Base-by-base conservation (phyloP, 106 monocot species). In the Dactylorhiza incarnata region DNA sequence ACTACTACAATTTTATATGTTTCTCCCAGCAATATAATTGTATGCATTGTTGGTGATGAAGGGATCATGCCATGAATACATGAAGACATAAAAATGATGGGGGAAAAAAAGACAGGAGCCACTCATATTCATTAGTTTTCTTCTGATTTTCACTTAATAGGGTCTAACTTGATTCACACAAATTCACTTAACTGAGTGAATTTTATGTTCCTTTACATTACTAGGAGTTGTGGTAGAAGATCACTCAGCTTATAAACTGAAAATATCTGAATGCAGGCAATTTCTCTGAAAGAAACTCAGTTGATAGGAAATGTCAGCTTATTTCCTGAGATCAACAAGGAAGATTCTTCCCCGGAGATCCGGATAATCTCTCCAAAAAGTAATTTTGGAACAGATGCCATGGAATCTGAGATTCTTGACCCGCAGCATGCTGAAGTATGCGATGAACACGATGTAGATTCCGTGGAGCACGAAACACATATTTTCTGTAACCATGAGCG, bases 271-370 rank as follows among this genome's bases (percentile, higher is more conserved):
- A 80, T 85, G 82, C 84, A 93, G 93, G 90, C 82, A 61, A 93
- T 93, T 84, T 83, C 93, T 61, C 23, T 90, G 58, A 93, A 90
- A 78, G 89, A 90, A 78, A 73, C 80, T 63, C 79, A 90, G 67
- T 81, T 90, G 58, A 93, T 90, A 61, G 83, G 76, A 69, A 77
- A 85, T 68, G 87, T 87, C 29, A 73, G 62, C 46, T 65, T 51
- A 53, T 72, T 78, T n/a, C 68, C 74, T 73, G 75, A 50, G 48
- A 16, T 76, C 49, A 48, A 43, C n/a, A 16, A 15, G 29, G 75
- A 81, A 49, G 77, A 82, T 22, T 45, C 78, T 26, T 45, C 45
- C 56, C 76, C 56, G 2, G 76, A 80, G 59, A 74, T 87, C 59
- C 80, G 79, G 9, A 78, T 85, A 20, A 56, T 86, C 58, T 80